These are phyloP conservation scores for Erodium moschatum DNA, from an alignment of 441 rosid genomes.

Conservation along the genomic window DNA sequence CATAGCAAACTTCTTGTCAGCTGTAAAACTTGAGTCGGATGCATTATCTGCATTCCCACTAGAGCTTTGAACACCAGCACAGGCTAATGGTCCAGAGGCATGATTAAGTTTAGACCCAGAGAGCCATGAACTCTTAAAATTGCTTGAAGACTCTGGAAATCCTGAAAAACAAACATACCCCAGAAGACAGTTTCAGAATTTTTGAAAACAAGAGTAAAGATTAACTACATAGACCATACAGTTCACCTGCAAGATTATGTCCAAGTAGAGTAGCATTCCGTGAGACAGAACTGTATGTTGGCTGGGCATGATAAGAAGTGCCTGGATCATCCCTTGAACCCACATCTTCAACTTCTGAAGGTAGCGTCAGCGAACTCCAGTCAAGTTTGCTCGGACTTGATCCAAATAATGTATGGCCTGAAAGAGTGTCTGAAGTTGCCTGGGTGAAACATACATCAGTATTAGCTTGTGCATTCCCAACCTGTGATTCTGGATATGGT, in stretches of 20 bases:
- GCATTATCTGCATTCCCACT: conserved; percentile 20
- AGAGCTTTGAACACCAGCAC: conserved; percentile 26
- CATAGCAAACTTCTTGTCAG: conserved; percentile 14
- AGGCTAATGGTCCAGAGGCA: conserved; percentile 24
- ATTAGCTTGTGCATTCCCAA: conserved; percentile 32
- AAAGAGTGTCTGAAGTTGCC: conserved; percentile 27
- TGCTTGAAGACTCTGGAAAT: conserved; percentile 24
- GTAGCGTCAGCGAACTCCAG: conserved; percentile 31
- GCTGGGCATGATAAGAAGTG: conserved; percentile 20
- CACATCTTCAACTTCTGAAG: conserved; percentile 37
- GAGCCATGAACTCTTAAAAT: conserved; percentile 23
- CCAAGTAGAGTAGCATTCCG: conserved; percentile 26
- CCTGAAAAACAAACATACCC: conserved; percentile 26
- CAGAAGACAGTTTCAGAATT: background rate
- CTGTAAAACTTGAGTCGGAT: conserved; percentile 23
- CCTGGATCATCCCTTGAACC: conserved; percentile 26
- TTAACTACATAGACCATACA: background rate
- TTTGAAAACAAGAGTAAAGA: background rate
- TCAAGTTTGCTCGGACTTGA: conserved; percentile 28
- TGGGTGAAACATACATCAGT: conserved; percentile 27
- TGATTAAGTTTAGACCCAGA: conserved; percentile 27
- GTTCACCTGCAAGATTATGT: conserved; percentile 32
- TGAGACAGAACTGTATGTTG: conserved; percentile 15
- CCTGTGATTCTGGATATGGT: conserved; percentile 27
- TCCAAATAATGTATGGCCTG: conserved; percentile 28